Percentiles rank a stretch among this genome's conserved stretches.
phyloP scores from a whole-genome alignment of 23 red algal genomes.

The Cyanidium caldarium region DNA sequence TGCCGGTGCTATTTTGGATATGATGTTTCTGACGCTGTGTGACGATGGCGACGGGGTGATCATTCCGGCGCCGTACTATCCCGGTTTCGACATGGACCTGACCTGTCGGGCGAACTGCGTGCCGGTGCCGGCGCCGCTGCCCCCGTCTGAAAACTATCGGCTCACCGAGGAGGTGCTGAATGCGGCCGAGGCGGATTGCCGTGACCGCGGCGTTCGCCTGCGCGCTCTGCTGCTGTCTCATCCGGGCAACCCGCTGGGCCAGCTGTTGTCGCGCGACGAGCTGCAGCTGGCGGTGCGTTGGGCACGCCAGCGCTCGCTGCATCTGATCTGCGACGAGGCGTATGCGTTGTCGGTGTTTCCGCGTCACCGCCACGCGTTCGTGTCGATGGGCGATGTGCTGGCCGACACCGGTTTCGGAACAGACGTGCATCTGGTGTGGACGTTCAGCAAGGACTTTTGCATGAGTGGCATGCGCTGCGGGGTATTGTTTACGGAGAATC shows the following conservation, averaged over 20 bases:
- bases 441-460: slow-evolving; percentile 79
- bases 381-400: slow-evolving; percentile 31
- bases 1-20: slow-evolving; percentile 29
- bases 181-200: neutral
- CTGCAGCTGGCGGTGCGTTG: slow-evolving; percentile 25
- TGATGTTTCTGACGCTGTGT: slow-evolving; percentile 29
- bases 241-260: slow-evolving; percentile 81
- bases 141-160: neutral
- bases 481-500: slow-evolving; percentile 59
- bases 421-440: slow-evolving; percentile 74
- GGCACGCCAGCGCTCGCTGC: slow-evolving; percentile 21
- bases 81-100: slow-evolving; percentile 43
- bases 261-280: slow-evolving; percentile 65
- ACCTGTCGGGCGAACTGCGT: slow-evolving; percentile 4
- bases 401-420: slow-evolving; percentile 26
- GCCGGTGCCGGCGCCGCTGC: slow-evolving; percentile 9
- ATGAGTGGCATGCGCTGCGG: slow-evolving; percentile 46
- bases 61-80: slow-evolving; percentile 43
- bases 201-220: slow-evolving; percentile 3
- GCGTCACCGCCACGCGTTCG: neutral
- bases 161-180: slow-evolving; percentile 3
- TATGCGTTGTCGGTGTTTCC: slow-evolving; percentile 53
- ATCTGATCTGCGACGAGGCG: slow-evolving; percentile 68
- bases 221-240: slow-evolving; percentile 53
- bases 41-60: slow-evolving; percentile 53